These are phyloP conservation scores for Polyporus arcularius DNA, from an alignment of 768 basidiomycete species.

Conservation along the genomic window DNA sequence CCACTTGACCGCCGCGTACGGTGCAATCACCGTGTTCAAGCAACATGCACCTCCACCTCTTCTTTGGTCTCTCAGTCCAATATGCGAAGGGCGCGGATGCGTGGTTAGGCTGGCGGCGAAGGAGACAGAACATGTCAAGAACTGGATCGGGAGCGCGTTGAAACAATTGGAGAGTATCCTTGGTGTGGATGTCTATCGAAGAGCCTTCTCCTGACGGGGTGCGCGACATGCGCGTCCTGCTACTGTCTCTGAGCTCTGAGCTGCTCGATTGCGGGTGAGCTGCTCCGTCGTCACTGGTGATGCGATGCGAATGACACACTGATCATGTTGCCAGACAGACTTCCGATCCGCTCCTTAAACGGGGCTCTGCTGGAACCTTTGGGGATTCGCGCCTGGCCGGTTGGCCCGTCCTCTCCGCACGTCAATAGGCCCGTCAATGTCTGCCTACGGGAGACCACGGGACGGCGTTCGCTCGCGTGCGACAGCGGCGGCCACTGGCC, in stretches of 20 bases:
- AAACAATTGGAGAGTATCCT: conserved; percentile 50
- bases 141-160: conserved; percentile 66
- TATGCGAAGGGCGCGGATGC: conserved; percentile 48
- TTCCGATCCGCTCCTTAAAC: no score
- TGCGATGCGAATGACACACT: no score
- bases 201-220: conserved; percentile 45
- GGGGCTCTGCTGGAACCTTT: no score
- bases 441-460: no score
- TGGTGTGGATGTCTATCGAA: conserved; percentile 65
- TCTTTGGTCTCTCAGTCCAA: conserved; percentile 79
- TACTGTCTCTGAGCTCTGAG: neutral
- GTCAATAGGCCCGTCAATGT: no score
- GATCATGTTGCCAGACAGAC: no score
- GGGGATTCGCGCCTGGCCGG: no score
- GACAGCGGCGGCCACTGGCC: no score
- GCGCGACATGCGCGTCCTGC: neutral
- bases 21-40: conserved; percentile 64
- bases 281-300: neutral
- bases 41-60: conserved; percentile 52
- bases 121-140: conserved; percentile 74
- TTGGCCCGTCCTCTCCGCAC: no score
- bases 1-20: conserved; percentile 51
- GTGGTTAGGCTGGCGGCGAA: conserved; percentile 74
- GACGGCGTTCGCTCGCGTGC: no score
- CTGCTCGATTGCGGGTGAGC: neutral